These are phyloP conservation scores for Hypoxylon subgilvum DNA, from an alignment of 495 filamentous ascomycete genomes.

Conservation along the genomic window DNA sequence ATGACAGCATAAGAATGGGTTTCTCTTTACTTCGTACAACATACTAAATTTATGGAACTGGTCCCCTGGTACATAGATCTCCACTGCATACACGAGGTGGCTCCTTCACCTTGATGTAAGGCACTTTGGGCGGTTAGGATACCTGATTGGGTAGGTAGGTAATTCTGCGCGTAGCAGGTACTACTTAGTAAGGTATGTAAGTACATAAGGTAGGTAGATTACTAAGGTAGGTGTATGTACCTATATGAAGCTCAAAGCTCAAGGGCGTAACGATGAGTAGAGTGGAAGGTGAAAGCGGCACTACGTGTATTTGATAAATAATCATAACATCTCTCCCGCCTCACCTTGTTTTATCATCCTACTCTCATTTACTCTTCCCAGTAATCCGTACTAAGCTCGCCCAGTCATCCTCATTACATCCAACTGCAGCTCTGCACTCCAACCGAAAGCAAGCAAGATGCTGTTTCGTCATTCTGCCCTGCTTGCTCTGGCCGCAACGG, in stretches of 20 bases:
- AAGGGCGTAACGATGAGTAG: slow-evolving; percentile 17
- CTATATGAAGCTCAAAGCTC: neutral
- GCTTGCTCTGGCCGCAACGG: slow-evolving; percentile 10
- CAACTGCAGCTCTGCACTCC: too few species aligned
- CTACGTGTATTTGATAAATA: slow-evolving; percentile 1
- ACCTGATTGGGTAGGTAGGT: slow-evolving; percentile 8
- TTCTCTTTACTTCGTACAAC: too few species aligned
- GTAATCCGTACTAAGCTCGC: too few species aligned
- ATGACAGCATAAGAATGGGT: too few species aligned
- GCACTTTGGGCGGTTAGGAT: too few species aligned
- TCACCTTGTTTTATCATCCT: neutral
- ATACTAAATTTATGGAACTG: too few species aligned
- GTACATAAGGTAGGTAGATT: too few species aligned
- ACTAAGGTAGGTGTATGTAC: too few species aligned
- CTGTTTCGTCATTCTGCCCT: slow-evolving; percentile 10
- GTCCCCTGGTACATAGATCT: slow-evolving; percentile 13
- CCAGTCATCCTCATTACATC: neutral
- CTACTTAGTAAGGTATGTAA: too few species aligned
- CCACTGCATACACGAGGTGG: slow-evolving; percentile 27
- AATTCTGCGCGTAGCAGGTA: neutral
- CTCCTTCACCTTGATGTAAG: too few species aligned
- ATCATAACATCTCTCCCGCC: neutral
- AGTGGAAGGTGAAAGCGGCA: neutral
- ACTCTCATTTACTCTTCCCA: neutral
- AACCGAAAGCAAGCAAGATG: slow-evolving; percentile 13